These are phyloP conservation scores for Stephania japonica DNA, from an alignment of 164 flowering plant species.

Conservation along the genomic window DNA sequence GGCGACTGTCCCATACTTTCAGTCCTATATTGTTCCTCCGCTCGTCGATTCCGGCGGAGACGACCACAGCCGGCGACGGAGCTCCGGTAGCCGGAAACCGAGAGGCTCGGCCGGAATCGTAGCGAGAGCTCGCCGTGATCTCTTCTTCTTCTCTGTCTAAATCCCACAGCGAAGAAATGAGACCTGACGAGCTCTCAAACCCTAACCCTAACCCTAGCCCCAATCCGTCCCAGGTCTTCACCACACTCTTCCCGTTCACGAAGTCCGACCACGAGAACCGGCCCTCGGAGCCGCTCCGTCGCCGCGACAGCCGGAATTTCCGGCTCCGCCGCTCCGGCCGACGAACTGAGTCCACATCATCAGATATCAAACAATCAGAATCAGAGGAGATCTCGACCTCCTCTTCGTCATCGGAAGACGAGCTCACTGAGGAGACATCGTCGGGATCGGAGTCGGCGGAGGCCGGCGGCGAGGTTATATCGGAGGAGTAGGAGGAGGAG, in stretches of 20 bases:
- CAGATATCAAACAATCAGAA: constrained; percentile 21
- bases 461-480: background rate
- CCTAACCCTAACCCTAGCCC: constrained; percentile 36
- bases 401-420: constrained; percentile 25
- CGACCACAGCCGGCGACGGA: constrained; percentile 30
- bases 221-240: constrained; percentile 70
- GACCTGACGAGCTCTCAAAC: constrained; percentile 17
- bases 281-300: constrained; percentile 24
- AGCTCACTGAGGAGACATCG: constrained; percentile 21
- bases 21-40: constrained; percentile 16
- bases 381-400: background rate
- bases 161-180: constrained; percentile 40
- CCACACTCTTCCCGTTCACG: constrained; percentile 46
- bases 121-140: constrained; percentile 15
- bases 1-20: constrained; percentile 51
- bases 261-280: constrained; percentile 45
- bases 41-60: constrained; percentile 31
- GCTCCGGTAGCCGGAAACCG: constrained; percentile 17
- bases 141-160: constrained; percentile 14
- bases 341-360: constrained; percentile 32
- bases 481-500: constrained; percentile 15
- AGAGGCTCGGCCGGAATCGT: constrained; percentile 5
- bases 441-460: constrained; percentile 2
- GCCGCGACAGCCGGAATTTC: constrained; percentile 23
- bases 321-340: constrained; percentile 19